These are phyloP conservation scores for Teratosphaeria pseudoeucalypti DNA, from an alignment of 2,329 filamentous ascomycete genomes.

Conservation along the genomic window DNA sequence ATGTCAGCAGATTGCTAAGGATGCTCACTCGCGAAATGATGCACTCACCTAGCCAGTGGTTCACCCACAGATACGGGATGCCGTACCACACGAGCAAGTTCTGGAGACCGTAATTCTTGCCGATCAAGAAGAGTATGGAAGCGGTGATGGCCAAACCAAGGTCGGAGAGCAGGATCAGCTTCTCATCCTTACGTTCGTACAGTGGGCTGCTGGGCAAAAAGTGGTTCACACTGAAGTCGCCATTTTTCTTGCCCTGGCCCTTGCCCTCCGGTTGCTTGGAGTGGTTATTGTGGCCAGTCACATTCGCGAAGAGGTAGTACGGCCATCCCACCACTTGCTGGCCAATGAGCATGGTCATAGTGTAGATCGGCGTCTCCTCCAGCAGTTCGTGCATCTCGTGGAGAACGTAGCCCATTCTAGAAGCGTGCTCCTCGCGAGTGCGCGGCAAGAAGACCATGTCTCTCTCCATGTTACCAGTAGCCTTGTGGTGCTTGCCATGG, in stretches of 20 bases:
- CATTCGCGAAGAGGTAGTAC: conserved; percentile 80
- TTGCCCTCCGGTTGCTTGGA: conserved; percentile 85
- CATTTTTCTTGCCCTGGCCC: conserved; percentile 85
- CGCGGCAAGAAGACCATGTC: conserved; percentile 99
- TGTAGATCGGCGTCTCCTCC: conserved; percentile 87
- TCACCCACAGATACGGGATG: conserved; percentile 91
- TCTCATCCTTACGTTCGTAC: conserved; percentile 83
- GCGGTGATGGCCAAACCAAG: conserved; percentile 57
- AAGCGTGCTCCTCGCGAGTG: conserved; percentile 72
- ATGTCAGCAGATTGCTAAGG: not conserved
- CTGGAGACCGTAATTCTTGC: conserved; percentile 66
- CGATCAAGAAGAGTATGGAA: conserved; percentile 55
- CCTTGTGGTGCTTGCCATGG: conserved; percentile 99
- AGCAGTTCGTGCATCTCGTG: conserved; percentile 82
- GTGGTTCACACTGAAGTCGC: conserved; percentile 81
- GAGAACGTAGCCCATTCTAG: conserved; percentile 58
- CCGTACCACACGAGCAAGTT: conserved; percentile 95
- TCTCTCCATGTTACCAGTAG: conserved; percentile 89
- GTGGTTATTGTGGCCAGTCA: conserved; percentile 94
- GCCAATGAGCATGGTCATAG: conserved; percentile 58
- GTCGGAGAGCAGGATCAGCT: conserved; percentile 78
- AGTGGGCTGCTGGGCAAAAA: conserved; percentile 81
- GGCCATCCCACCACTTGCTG: conserved; percentile 94
- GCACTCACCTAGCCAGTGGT: conserved; percentile 91
- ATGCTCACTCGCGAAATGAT: not conserved